phyloP scores from a whole-genome alignment of 306 rosid species.

The Rosa multiflora region DNA sequence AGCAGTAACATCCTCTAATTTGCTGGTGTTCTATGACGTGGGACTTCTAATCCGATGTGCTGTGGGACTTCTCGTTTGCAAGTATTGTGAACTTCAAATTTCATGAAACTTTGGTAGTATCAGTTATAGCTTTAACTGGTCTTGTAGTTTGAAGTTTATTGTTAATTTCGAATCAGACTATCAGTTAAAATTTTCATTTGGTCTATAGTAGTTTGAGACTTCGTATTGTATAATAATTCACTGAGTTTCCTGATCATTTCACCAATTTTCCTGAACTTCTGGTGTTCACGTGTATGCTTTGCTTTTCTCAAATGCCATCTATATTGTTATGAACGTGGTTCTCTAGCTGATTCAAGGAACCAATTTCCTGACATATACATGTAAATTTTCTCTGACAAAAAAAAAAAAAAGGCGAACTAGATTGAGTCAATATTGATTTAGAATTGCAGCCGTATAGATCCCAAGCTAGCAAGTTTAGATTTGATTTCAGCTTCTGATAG shows the following conservation, averaged over 20 bases:
- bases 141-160: neutral
- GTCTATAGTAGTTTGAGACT: neutral
- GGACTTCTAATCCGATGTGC: neutral
- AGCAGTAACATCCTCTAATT: neutral
- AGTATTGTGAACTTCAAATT: neutral
- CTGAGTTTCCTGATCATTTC: neutral
- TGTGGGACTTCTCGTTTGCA: neutral
- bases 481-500: no score
- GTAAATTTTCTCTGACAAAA: no score
- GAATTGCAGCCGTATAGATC: no score
- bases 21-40: neutral
- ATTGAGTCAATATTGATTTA: no score
- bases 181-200: neutral
- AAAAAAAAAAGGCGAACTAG: no score
- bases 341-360: neutral
- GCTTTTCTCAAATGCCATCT: neutral
- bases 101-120: neutral
- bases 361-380: no score
- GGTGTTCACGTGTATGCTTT: neutral
- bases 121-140: neutral
- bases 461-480: no score
- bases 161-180: neutral
- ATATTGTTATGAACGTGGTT: neutral
- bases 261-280: neutral
- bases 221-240: neutral